phyloP scores from a whole-genome alignment of 2,329 filamentous ascomycete genomes.

The Talaromyces islandicus region DNA sequence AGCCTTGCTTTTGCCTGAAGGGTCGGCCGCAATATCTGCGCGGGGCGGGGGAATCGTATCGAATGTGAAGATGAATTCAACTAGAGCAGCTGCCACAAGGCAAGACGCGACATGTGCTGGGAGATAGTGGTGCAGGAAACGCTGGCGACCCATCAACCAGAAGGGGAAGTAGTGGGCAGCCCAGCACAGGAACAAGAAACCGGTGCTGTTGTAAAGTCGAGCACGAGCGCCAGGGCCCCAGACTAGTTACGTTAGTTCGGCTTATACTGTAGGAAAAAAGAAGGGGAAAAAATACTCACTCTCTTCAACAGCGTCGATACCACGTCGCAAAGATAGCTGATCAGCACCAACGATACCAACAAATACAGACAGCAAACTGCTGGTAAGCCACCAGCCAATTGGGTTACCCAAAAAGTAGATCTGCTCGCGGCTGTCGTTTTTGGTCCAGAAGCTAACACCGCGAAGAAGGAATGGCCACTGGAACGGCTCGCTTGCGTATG shows the following conservation, averaged over 20 bases:
- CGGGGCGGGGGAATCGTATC: slow-evolving; percentile 61
- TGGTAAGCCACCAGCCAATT: slow-evolving; percentile 93
- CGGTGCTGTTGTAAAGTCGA: slow-evolving; percentile 94
- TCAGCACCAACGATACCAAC: slow-evolving; percentile 87
- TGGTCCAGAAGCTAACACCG: slow-evolving; percentile 98
- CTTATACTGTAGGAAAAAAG: not conserved
- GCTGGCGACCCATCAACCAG: slow-evolving; percentile 94
- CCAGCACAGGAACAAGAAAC: slow-evolving; percentile 98
- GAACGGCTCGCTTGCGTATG: slow-evolving; percentile 89
- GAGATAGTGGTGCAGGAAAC: slow-evolving; percentile 97
- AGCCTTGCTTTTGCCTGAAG: slow-evolving; percentile 38
- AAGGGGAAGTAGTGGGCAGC: slow-evolving; percentile 96
- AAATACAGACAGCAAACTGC: slow-evolving; percentile 86
- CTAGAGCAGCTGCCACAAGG: slow-evolving; percentile 80
- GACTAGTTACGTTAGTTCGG: slow-evolving; percentile 21
- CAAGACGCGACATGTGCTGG: slow-evolving; percentile 88
- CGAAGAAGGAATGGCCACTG: slow-evolving; percentile 97
- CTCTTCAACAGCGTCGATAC: slow-evolving; percentile 85
- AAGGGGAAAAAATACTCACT: slow-evolving; percentile 59
- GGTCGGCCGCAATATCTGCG: slow-evolving; percentile 30
- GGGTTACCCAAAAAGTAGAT: slow-evolving; percentile 99
- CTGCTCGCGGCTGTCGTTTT: slow-evolving; percentile 88
- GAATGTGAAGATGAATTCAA: slow-evolving; percentile 94
- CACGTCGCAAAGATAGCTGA: slow-evolving; percentile 86
- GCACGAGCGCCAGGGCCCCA: slow-evolving; percentile 69